Conservation (phyloP, 257 asterid genomes). For the Solanum bukasovii region DNA sequence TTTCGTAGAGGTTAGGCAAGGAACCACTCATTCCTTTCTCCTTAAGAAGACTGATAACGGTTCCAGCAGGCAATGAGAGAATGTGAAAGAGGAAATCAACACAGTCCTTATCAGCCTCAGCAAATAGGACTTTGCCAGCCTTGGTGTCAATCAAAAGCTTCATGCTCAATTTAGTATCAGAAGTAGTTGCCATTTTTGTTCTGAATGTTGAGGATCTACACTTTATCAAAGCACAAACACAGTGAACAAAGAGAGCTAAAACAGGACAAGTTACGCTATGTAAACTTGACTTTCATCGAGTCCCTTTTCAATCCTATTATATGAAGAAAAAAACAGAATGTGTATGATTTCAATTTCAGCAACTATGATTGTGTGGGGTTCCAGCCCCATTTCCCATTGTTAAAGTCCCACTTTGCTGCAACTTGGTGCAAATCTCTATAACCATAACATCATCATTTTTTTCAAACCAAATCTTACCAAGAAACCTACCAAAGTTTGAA, state of each 20-base stretch:
- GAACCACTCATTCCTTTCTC: conserved; percentile 15
- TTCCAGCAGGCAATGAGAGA: conserved; percentile 19
- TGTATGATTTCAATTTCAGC: neutral
- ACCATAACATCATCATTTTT: no score
- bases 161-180: conserved; percentile 12
- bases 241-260: no score
- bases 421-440: no score
- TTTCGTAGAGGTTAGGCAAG: conserved; percentile 12
- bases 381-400: no score
- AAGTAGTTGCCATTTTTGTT: neutral
- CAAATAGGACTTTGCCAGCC: conserved; percentile 20
- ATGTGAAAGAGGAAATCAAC: conserved; percentile 31
- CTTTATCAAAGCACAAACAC: no score
- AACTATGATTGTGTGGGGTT: neutral
- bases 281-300: neutral
- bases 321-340: neutral
- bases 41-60: conserved; percentile 3
- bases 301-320: no score
- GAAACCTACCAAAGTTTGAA: no score
- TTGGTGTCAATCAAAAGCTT: conserved; percentile 27
- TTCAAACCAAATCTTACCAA: no score
- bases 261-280: no score
- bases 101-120: conserved; percentile 23
- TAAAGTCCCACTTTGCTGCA: no score
- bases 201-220: neutral